Evolutionary conservation across 352 stramenopile species (phyloP), one percentile per base, ranked within the genome.

Genomic region (Phytophthora rubi): DNA sequence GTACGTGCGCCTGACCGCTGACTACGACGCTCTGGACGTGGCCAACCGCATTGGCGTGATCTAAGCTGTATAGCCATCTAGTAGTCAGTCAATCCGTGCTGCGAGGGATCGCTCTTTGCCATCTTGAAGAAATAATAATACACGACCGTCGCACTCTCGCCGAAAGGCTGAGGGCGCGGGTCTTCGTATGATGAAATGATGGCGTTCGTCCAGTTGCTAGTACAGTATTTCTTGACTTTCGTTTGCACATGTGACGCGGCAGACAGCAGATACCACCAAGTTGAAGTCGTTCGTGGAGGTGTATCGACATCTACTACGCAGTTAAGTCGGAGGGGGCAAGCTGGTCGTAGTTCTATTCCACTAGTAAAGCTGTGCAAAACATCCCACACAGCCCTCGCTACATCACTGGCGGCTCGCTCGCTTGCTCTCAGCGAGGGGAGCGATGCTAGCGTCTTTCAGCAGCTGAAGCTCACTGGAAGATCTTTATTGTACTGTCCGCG

Each of bases 21-120:
- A 99, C 83, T 99, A 98, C 85, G 98, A 99, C 92, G 98, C 98
- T 59, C 91, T 99, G 79, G 98, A 99, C 90, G 97, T 99, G 82
- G 98, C 98, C 68, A 99, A 99, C 94, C 95, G 97, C 83, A 99
- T 99, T 86, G 98, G 98, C 83, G 98, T 99, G 74, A 99, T 99
- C 92, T 99, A 99, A 99, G 79, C 72, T 68, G 21, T 68, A 55
- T 70, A 57, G 44, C 47, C 47, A 26, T 67, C 18, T 64, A 48
- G 44, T 64, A 69, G 53, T 26, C 69, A 63, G 45, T 15, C 15
- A 55, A 44, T 48, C 32, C 47, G 52, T 65, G 53, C 55, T 68
- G 52, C 48, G 33, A 76, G 63, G 69, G 70, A 85, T 82, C 64
- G 77, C 66, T 88, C 73, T 83, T 72, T 89, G 81, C 77, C 76